Conservation (phyloP, 2,329 filamentous ascomycete genomes). For the Blumeria graminis region DNA sequence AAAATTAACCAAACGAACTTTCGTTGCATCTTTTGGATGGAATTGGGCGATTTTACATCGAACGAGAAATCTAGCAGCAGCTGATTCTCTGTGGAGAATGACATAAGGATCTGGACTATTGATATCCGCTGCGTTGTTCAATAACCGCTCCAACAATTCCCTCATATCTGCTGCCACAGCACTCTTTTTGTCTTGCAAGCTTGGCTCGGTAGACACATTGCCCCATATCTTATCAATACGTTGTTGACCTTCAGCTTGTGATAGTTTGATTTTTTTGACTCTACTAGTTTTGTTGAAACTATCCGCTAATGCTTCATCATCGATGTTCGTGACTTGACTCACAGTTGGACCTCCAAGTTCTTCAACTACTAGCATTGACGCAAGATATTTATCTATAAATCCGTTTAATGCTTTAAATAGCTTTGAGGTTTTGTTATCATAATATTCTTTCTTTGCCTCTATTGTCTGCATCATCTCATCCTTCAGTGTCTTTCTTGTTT, state of each 20-base stretch:
- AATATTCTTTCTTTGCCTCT: conserved; percentile 29
- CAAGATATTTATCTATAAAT: conserved; percentile 49
- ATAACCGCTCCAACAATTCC: conserved; percentile 31
- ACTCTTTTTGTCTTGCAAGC: conserved; percentile 14
- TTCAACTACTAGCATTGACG: conserved; percentile 57
- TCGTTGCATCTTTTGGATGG: conserved; percentile 36
- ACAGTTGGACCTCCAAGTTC: conserved; percentile 65
- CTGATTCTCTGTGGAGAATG: conserved; percentile 31
- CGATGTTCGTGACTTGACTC: conserved; percentile 43
- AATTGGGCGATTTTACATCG: conserved; percentile 41
- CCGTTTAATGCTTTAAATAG: conserved; percentile 39
- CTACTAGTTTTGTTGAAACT: conserved; percentile 37
- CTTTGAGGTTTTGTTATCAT: conserved; percentile 33
- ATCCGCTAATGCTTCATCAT: conserved; percentile 31
- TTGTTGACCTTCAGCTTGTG: conserved; percentile 28
- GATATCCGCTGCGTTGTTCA: conserved; percentile 31
- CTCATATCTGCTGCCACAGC: conserved; percentile 34
- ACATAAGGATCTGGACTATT: conserved; percentile 33
- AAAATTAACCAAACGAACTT: conserved; percentile 36
- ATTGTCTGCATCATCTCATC: conserved; percentile 38
- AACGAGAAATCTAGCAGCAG: conserved; percentile 37
- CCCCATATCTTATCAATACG: conserved; percentile 40
- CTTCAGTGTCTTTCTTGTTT: conserved; percentile 34
- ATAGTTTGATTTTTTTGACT: conserved; percentile 24
- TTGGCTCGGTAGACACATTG: conserved; percentile 13